Evolutionary conservation across 768 basidiomycete species (phyloP).

Genomic region (Rhodotorula babjevae): DNA sequence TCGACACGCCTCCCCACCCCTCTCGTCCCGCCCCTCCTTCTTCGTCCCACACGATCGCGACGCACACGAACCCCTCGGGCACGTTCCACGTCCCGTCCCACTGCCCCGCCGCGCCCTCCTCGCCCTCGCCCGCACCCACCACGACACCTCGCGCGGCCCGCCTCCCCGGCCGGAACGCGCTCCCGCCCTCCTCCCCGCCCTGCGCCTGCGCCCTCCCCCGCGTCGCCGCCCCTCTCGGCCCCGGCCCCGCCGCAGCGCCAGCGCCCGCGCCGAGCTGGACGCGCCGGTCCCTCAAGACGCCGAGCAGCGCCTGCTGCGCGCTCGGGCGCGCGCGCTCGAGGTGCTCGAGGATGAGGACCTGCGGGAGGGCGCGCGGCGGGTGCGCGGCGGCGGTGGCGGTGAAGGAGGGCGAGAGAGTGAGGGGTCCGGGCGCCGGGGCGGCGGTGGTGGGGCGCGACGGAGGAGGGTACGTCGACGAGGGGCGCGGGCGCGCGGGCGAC

Average conservation of each 20-base stretch:
- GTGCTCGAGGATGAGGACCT: slow-evolving; percentile 18
- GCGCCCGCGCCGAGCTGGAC: neutral
- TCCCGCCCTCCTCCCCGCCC: neutral
- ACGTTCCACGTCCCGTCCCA: slow-evolving; percentile 5
- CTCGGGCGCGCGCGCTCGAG: slow-evolving; percentile 8
- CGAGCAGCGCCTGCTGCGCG: slow-evolving; percentile 6
- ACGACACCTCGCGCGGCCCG: too few species aligned
- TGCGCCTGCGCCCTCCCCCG: neutral
- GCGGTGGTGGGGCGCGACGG: too few species aligned
- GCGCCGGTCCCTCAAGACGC: neutral
- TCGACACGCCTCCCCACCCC: slow-evolving; percentile 11
- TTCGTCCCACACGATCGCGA: slow-evolving; percentile 5
- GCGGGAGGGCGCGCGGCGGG: neutral
- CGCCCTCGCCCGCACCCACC: too few species aligned
- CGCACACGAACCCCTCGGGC: slow-evolving; percentile 7
- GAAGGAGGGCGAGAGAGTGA: neutral
- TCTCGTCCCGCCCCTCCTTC: neutral
- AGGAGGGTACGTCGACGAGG: too few species aligned
- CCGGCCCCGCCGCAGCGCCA: neutral
- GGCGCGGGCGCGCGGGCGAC: too few species aligned
- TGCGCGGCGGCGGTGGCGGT: neutral
- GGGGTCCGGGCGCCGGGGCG: too few species aligned
- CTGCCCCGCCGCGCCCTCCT: too few species aligned
- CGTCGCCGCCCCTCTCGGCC: neutral
- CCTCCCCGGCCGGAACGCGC: too few species aligned